A percentile compares a stretch with the other conserved stretches of the same genome.
phyloP scores from a whole-genome alignment of 257 asterid species.

The Paraleonurus japonicus region DNA sequence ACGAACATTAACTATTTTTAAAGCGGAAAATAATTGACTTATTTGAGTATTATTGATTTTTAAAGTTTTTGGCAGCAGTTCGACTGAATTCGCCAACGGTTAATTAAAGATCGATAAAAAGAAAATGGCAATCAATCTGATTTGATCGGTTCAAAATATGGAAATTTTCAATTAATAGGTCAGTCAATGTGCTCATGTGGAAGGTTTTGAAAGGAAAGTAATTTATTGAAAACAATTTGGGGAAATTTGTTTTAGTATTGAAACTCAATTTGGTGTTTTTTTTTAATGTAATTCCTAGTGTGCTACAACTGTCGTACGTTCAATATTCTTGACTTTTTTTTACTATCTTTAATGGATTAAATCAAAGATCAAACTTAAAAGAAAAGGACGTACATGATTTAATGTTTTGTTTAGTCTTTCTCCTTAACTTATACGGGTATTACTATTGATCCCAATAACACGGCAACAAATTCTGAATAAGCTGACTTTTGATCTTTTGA shows the following conservation, averaged over 20 bases:
- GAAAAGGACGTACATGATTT: not conserved
- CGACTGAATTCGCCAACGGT: not conserved
- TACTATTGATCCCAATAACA: not conserved
- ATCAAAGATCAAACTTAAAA: not conserved
- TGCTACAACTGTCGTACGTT: slow-evolving; percentile 23
- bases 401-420: no score
- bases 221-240: not conserved
- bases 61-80: no score
- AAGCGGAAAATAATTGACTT: no score
- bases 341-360: not conserved
- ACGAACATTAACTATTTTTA: no score
- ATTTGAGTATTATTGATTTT: no score
- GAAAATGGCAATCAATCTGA: not conserved
- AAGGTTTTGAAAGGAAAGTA: not conserved
- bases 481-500: not conserved
- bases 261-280: not conserved
- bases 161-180: not conserved
- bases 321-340: not conserved
- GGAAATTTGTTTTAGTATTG: not conserved
- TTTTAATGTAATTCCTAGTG: not conserved
- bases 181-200: not conserved
- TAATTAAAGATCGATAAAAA: not conserved
- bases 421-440: not conserved
- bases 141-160: not conserved
- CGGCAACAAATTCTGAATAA: not conserved